phyloP scores from a whole-genome alignment of 139 green algal genomes.

The Asterochloris erici region DNA sequence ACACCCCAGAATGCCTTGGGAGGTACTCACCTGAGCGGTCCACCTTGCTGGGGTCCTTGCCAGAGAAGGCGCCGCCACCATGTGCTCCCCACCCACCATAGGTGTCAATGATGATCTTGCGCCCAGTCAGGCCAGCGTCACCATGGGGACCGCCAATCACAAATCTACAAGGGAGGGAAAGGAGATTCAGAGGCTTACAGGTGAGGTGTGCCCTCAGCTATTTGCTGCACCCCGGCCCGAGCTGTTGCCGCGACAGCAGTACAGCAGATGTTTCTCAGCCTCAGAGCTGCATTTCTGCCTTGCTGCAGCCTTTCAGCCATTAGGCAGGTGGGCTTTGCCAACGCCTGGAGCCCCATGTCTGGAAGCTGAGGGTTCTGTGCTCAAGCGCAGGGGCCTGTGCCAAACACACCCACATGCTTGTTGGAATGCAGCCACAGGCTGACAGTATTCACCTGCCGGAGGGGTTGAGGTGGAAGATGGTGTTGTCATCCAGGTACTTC shows the following conservation, averaged over 20 bases:
- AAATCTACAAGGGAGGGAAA: slow-evolving; percentile 71
- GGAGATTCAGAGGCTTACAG: background rate
- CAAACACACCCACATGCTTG: background rate
- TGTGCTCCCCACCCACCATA: slow-evolving; percentile 99
- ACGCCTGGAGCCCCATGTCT: background rate
- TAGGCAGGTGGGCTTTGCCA: background rate
- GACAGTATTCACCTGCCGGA: slow-evolving; percentile 78
- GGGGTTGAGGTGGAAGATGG: slow-evolving; percentile 99
- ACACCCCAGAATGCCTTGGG: background rate
- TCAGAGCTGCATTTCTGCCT: too few species aligned
- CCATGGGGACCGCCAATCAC: slow-evolving; percentile 97
- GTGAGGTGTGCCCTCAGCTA: too few species aligned
- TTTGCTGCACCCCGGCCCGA: too few species aligned
- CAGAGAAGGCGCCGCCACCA: slow-evolving; percentile 97
- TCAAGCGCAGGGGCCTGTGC: background rate
- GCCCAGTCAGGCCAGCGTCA: slow-evolving; percentile 95
- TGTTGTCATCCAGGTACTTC: slow-evolving; percentile 98
- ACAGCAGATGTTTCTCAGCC: too few species aligned
- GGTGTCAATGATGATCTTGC: slow-evolving; percentile 99
- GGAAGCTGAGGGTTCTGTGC: background rate
- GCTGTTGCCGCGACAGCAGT: too few species aligned
- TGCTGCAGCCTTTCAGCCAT: too few species aligned
- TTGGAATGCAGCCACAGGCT: slow-evolving; percentile 86
- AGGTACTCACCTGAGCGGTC: slow-evolving; percentile 15
- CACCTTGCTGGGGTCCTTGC: slow-evolving; percentile 75